Conservation (phyloP, 768 basidiomycete genomes). For the Boletus patriciae region DNA sequence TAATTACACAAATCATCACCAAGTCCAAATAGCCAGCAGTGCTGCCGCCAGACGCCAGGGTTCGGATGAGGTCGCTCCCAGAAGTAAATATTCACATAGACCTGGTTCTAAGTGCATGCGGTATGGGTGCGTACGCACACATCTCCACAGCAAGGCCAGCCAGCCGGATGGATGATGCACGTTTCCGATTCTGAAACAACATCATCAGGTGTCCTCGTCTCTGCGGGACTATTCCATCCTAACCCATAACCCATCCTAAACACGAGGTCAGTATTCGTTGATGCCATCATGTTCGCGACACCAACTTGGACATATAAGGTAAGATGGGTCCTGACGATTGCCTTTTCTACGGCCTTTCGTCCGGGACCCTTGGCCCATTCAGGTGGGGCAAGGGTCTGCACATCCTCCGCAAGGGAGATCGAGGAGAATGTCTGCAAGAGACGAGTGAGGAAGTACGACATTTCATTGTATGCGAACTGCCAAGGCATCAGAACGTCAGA, state of each 20-base stretch:
- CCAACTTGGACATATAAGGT: conserved; percentile 53
- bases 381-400: conserved; percentile 46
- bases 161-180: too few relatives aligned
- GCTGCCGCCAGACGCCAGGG: too few relatives aligned
- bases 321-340: conserved; percentile 48
- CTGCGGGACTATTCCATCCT: conserved; percentile 23
- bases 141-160: too few relatives aligned
- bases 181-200: not conserved
- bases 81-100: too few relatives aligned
- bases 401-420: conserved; percentile 45
- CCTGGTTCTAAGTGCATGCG: too few relatives aligned
- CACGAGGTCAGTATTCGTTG: not conserved
- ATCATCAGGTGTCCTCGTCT: not conserved
- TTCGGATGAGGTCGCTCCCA: too few relatives aligned
- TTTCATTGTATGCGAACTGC: conserved; percentile 66
- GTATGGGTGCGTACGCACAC: too few relatives aligned
- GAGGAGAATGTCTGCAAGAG: conserved; percentile 55
- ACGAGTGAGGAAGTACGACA: conserved; percentile 63
- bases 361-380: conserved; percentile 40
- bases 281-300: not conserved
- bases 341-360: conserved; percentile 46
- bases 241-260: conserved; percentile 28
- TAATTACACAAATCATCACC: too few relatives aligned
- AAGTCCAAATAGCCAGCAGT: too few relatives aligned
- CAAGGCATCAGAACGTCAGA: not conserved